Evolutionary conservation across 2,329 filamentous ascomycete genomes (phyloP).

Genomic region (Xylaria sp.): DNA sequence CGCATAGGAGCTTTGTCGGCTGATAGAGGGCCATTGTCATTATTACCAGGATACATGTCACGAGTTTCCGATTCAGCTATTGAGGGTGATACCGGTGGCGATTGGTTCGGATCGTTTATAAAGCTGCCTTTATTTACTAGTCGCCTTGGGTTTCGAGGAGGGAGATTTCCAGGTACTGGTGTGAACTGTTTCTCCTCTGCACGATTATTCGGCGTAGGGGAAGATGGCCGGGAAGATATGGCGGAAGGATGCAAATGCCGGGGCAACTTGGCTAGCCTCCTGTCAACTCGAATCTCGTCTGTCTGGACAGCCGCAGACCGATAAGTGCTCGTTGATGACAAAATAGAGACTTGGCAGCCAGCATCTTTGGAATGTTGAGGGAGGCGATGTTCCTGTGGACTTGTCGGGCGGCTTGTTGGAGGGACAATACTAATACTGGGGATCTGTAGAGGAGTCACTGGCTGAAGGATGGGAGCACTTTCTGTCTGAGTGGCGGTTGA

Average conservation of each 20-base stretch:
- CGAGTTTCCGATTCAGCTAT: conserved; percentile 57
- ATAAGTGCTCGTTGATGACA: conserved; percentile 59
- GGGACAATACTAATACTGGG: conserved; percentile 94
- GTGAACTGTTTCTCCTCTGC: conserved; percentile 59
- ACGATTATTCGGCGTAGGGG: conserved; percentile 55
- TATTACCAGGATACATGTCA: conserved; percentile 80
- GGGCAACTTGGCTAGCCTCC: conserved; percentile 78
- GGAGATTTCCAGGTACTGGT: conserved; percentile 64
- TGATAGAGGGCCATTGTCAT: conserved; percentile 80
- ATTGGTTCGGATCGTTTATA: conserved; percentile 60
- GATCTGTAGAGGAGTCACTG: conserved; percentile 61
- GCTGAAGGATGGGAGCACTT: conserved; percentile 40
- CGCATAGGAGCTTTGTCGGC: conserved; percentile 69
- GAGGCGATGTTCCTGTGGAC: conserved; percentile 77
- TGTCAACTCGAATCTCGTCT: conserved; percentile 87
- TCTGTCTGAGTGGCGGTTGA: conserved; percentile 73
- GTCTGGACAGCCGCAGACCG: conserved; percentile 77
- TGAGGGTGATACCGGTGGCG: conserved; percentile 54
- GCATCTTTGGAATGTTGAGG: conserved; percentile 86
- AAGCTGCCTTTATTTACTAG: conserved; percentile 60
- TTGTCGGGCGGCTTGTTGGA: conserved; percentile 83
- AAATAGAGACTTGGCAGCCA: conserved; percentile 78
- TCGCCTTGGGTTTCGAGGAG: conserved; percentile 70
- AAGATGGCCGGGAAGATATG: conserved; percentile 71
- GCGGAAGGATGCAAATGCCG: conserved; percentile 82